Evolutionary conservation across 495 filamentous ascomycete species (phyloP).

Genomic region (Lophiotrema nucula): DNA sequence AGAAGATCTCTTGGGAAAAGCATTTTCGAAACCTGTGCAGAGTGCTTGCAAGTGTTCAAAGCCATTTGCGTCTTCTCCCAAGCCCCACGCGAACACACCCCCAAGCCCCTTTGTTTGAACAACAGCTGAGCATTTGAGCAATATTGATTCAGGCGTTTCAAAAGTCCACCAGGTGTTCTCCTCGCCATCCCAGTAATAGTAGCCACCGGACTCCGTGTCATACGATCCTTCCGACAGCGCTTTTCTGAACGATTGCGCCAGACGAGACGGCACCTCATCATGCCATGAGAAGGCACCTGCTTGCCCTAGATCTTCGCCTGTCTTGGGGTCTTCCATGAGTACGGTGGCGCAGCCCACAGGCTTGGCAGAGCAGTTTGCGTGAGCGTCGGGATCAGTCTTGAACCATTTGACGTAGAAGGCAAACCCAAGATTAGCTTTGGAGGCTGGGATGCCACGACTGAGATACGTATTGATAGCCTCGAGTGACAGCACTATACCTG

Average conservation of each 20-base stretch:
- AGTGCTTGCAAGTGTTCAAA: conserved; percentile 58
- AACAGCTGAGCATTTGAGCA: conserved; percentile 61
- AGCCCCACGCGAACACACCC: conserved; percentile 44
- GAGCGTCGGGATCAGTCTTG: conserved; percentile 54
- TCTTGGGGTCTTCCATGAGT: conserved; percentile 61
- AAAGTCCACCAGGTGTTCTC: conserved; percentile 70
- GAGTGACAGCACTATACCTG: conserved; percentile 56
- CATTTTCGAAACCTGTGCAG: too few species aligned
- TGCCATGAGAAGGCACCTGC: conserved; percentile 64
- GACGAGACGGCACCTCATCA: conserved; percentile 47
- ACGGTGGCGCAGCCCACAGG: conserved; percentile 63
- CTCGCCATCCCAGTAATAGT: conserved; percentile 65
- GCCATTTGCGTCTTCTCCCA: conserved; percentile 66
- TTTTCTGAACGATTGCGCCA: conserved; percentile 49
- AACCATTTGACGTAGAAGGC: conserved; percentile 75
- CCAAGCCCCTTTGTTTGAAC: conserved; percentile 59
- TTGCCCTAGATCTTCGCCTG: conserved; percentile 64
- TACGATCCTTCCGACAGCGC: conserved; percentile 57
- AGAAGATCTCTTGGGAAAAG: too few species aligned
- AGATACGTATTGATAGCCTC: conserved; percentile 60
- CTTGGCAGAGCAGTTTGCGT: conserved; percentile 45
- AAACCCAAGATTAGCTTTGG: conserved; percentile 67
- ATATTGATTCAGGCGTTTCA: conserved; percentile 63
- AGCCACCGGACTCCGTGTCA: conserved; percentile 59
- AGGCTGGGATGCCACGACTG: conserved; percentile 52